A percentile compares a stretch with the other conserved stretches of the same genome.
These are phyloP conservation scores for Isochrysis galbana DNA, from an alignment of 78 protist genomes.

Conservation along the genomic window DNA sequence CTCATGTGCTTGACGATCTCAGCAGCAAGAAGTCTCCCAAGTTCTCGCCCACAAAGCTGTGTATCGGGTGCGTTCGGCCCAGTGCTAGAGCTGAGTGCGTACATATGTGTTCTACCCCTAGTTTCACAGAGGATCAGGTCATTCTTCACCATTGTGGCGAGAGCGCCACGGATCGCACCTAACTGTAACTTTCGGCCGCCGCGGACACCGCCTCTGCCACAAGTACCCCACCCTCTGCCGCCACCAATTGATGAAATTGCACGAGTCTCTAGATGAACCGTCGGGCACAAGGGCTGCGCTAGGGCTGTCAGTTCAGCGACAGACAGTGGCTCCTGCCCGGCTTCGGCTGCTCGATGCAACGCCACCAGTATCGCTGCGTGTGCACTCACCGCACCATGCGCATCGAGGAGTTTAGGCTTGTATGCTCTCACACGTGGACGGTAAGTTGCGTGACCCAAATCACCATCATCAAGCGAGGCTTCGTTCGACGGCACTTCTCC, in stretches of 20 bases:
- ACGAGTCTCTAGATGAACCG: not conserved
- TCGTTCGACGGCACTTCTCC: too few relatives aligned
- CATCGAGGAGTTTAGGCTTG: not conserved
- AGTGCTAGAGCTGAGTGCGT: too few relatives aligned
- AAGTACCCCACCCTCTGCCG: not conserved
- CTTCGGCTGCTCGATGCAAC: not conserved
- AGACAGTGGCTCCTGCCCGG: not conserved
- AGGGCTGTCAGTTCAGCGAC: not conserved
- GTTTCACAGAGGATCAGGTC: too few relatives aligned
- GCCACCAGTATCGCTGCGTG: not conserved
- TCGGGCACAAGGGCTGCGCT: not conserved
- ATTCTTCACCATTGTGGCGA: too few relatives aligned
- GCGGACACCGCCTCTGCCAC: not conserved
- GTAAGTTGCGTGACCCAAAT: too few relatives aligned
- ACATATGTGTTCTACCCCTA: too few relatives aligned
- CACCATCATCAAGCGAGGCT: too few relatives aligned
- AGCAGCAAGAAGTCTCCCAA: too few relatives aligned
- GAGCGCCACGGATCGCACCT: not conserved
- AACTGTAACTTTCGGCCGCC: not conserved
- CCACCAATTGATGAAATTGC: not conserved
- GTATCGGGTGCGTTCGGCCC: too few relatives aligned
- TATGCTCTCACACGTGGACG: not conserved
- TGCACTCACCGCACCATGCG: not conserved
- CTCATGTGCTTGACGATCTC: too few relatives aligned
- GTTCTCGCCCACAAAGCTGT: too few relatives aligned